Base-by-base conservation (phyloP, 768 basidiomycete genomes). In the Tremella fuciformis region DNA sequence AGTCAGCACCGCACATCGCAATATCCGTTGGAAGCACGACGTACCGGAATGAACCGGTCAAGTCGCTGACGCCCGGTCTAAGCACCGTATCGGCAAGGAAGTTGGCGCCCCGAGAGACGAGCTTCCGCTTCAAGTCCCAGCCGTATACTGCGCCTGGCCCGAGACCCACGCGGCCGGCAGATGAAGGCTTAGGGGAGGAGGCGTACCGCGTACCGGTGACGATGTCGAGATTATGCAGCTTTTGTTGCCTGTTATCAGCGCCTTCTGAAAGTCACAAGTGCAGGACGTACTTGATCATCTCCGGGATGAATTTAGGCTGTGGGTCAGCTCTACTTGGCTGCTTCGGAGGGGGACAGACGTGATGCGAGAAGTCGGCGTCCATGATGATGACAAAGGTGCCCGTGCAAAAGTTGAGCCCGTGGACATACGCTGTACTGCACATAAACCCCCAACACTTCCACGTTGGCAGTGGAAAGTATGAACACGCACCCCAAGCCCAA, bases 351-450 rank as follows among this genome's bases (percentile, higher is more conserved):
- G 16, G n/a, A 29, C 9, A 34, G 78, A 91, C 91, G 66, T 94
- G 91, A 71, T 94, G 91, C 4, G 90, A 92, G 77, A 94, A 92
- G 79, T 94, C 91, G 51, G 91, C 91, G 68, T 94, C 91, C 91
- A 94, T 94, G 74, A 94, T 93, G 71, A 93, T 89, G 19, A 92
- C 89, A 78, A 92, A 94, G 77, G 90, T 89, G 8, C 91, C 91
- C 0, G 86, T 86, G 66, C 87, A 88, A 77, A 88, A 93, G 66
- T 89, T 86, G 49, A 94, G 80, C 13, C 91, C 91, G 71, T 94
- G 88, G 38, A 93, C 88, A 73, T 94, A 94, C 34, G 91, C 91
- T 19, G 91, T 92, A 56, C 89, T 91, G 62, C 3, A 13, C 16
- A 55, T 21, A n/a, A 26, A n/a, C 16, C 29, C 11, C 11, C 11